Conservation (phyloP, 371 early-diverging fungal species). For the Rhizopus sp. region DNA sequence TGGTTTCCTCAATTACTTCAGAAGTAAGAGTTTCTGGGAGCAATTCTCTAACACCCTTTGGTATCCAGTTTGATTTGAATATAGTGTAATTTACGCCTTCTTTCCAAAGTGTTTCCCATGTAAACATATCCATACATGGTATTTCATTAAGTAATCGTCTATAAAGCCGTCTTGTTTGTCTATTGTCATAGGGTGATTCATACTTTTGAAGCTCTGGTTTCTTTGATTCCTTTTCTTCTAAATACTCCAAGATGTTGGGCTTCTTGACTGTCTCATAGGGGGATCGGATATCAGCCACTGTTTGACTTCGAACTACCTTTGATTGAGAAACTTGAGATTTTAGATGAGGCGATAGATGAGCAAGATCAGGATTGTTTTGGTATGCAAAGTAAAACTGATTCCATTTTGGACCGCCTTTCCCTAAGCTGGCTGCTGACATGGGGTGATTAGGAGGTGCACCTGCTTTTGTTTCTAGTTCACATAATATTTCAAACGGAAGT, state of each 20-base stretch:
- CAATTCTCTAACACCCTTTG: slow-evolving; percentile 7
- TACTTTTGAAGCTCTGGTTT: no score
- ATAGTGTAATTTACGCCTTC: slow-evolving; percentile 10
- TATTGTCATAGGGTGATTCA: neutral
- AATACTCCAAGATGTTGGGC: slow-evolving; percentile 16
- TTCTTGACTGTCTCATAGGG: slow-evolving; percentile 17
- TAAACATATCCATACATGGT: slow-evolving; percentile 25
- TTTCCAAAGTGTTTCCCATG: slow-evolving; percentile 24
- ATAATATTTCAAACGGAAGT: slow-evolving; percentile 40
- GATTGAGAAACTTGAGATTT: slow-evolving; percentile 9
- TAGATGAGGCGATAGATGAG: slow-evolving; percentile 23
- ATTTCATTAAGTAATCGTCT: slow-evolving; percentile 24
- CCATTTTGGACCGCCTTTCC: slow-evolving; percentile 39
- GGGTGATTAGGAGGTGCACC: slow-evolving; percentile 21
- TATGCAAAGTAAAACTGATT: slow-evolving; percentile 24
- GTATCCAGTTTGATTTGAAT: slow-evolving; percentile 27
- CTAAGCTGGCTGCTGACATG: neutral
- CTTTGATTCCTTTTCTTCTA: neutral
- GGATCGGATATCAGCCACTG: slow-evolving; percentile 13
- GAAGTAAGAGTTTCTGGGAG: slow-evolving; percentile 13
- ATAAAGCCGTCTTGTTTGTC: slow-evolving; percentile 33
- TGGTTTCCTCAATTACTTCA: slow-evolving; percentile 12
- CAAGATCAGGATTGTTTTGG: slow-evolving; percentile 14
- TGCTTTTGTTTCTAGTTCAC: slow-evolving; percentile 43
- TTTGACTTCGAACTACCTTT: slow-evolving; percentile 11